Percentiles rank a stretch among this genome's conserved stretches.
Conservation (phyloP, 164 flowering plant genomes). For the Sedum album region DNA sequence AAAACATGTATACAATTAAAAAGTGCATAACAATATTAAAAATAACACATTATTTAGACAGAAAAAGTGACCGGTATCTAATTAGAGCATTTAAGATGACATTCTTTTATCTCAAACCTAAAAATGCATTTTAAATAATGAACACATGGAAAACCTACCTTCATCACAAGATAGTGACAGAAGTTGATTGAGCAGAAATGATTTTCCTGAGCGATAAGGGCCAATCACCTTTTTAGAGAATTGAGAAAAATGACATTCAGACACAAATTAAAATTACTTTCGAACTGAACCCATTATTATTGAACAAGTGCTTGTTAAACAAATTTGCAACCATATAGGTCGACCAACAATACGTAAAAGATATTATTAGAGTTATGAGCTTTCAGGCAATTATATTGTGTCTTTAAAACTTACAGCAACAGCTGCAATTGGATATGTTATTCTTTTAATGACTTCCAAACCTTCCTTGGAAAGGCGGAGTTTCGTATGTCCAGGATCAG, state of each 20-base stretch:
- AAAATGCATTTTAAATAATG: background rate
- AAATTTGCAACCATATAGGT: background rate
- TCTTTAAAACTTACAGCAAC: slow-evolving; percentile 63
- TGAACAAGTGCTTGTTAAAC: background rate
- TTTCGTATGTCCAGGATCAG: slow-evolving; percentile 97
- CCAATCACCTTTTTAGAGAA: slow-evolving; percentile 78
- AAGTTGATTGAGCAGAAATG: slow-evolving; percentile 96
- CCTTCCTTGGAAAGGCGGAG: slow-evolving; percentile 91
- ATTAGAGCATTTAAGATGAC: background rate
- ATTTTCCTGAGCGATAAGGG: slow-evolving; percentile 98
- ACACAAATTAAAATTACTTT: background rate
- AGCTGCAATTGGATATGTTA: slow-evolving; percentile 84
- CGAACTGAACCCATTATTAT: background rate
- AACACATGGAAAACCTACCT: slow-evolving; percentile 34
- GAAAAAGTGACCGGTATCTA: background rate
- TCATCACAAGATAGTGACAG: slow-evolving; percentile 95
- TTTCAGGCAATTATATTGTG: background rate
- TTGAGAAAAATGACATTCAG: slow-evolving; percentile 4
- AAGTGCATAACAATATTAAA: background rate
- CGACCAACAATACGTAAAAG: background rate
- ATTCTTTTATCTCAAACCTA: background rate
- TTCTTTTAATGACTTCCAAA: slow-evolving; percentile 77
- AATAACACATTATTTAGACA: background rate
- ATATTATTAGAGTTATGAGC: too few species aligned
- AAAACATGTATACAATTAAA: background rate